Evolutionary conservation across 257 asterid species (phyloP).

Genomic region (Solanum megistacrolobum): DNA sequence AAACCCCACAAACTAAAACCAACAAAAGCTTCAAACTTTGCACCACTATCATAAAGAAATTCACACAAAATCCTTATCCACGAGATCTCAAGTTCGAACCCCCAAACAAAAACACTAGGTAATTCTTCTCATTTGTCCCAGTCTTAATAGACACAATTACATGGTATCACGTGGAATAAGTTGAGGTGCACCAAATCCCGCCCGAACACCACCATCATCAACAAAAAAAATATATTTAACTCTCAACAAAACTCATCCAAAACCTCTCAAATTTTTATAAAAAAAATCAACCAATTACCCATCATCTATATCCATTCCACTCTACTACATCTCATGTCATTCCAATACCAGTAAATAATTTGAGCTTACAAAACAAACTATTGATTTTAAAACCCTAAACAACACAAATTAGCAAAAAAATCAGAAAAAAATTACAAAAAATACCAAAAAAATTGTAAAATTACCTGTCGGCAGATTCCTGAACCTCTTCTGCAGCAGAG

Average conservation of each 20-base stretch:
- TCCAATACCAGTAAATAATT: not conserved
- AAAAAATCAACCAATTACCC: not conserved
- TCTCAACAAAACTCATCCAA: not conserved
- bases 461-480: conserved; percentile 90
- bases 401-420: not conserved
- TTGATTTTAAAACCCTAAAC: not conserved
- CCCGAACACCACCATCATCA: not conserved
- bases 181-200: not conserved
- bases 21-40: not conserved
- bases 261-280: not conserved
- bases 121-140: not conserved
- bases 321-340: not conserved
- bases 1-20: not conserved
- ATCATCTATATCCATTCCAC: not conserved
- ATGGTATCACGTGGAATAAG: not conserved
- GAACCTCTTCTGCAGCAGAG: conserved; percentile 94
- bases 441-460: not conserved
- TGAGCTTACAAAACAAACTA: not conserved
- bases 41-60: not conserved
- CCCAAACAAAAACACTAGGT: not conserved
- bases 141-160: not conserved
- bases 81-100: not conserved
- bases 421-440: not conserved
- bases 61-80: not conserved
- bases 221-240: not conserved